These are phyloP conservation scores for Suzukiozyma palmioleophila DNA, from an alignment of 1,139 yeast genomes.

Conservation along the genomic window DNA sequence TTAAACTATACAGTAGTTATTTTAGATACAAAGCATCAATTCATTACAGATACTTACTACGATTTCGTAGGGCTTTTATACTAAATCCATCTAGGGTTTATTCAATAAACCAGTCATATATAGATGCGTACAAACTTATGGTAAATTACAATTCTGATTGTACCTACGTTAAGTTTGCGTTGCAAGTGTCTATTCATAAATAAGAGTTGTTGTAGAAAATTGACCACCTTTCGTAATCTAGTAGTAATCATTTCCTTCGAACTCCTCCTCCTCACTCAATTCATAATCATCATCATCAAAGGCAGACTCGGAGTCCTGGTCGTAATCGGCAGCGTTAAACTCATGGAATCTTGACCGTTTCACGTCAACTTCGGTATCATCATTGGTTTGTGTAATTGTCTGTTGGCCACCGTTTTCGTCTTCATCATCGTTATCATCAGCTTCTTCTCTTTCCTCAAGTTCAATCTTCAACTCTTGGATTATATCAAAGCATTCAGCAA, in stretches of 20 bases:
- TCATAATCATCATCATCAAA: conserved; percentile 21
- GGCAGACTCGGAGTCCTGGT: conserved; percentile 35
- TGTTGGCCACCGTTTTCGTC: conserved; percentile 4
- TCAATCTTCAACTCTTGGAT: conserved; percentile 87
- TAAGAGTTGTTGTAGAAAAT: background rate
- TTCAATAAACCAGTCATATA: background rate
- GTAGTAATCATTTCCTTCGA: conserved; percentile 45
- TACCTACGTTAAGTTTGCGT: background rate
- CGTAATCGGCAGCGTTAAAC: conserved; percentile 47
- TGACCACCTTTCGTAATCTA: conserved; percentile 11
- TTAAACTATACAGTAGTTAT: too few species aligned
- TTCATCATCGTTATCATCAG: conserved; percentile 16
- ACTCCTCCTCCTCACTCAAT: conserved; percentile 20
- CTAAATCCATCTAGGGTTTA: conserved; percentile 2
- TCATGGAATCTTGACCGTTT: conserved; percentile 43
- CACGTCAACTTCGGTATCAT: conserved; percentile 38
- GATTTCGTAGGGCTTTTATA: too few species aligned
- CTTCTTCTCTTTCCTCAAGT: conserved; percentile 63
- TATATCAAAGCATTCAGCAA: conserved; percentile 93
- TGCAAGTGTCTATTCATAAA: conserved; percentile 1
- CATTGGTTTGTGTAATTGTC: conserved; percentile 15
- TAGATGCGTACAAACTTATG: background rate
- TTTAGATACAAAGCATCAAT: too few species aligned
- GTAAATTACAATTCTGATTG: background rate
- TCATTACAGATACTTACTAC: too few species aligned